Evolutionary conservation across 441 rosid species (phyloP).

Genomic region (Flueggea neowawraea): DNA sequence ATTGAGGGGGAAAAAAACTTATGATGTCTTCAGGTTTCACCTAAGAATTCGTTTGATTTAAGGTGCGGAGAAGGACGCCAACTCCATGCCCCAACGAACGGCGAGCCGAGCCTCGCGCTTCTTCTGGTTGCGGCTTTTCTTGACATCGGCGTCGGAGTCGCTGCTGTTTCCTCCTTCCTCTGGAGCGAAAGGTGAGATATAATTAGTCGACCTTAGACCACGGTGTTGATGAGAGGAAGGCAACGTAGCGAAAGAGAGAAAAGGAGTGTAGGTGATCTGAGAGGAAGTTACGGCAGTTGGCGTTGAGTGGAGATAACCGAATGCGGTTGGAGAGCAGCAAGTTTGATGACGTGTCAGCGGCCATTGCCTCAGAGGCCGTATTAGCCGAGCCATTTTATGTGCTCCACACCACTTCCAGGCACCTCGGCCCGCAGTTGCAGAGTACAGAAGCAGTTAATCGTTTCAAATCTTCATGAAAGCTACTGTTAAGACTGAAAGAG

Average conservation of each 20-base stretch:
- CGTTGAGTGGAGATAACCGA: slow-evolving; percentile 20
- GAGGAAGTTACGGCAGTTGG: slow-evolving; percentile 17
- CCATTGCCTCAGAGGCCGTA: slow-evolving; percentile 57
- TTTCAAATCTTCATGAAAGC: too few species aligned
- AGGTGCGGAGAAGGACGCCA: slow-evolving; percentile 60
- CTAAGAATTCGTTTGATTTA: slow-evolving; percentile 66
- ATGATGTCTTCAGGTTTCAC: slow-evolving; percentile 15
- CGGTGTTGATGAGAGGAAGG: slow-evolving; percentile 31
- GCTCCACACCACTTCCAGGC: too few species aligned
- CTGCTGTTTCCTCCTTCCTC: slow-evolving; percentile 29
- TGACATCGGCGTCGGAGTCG: slow-evolving; percentile 44
- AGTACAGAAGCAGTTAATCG: too few species aligned
- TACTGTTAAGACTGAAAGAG: too few species aligned
- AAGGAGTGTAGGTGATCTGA: slow-evolving; percentile 6
- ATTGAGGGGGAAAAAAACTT: too few species aligned
- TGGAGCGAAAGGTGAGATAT: slow-evolving; percentile 22
- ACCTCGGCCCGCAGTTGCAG: too few species aligned
- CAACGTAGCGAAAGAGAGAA: slow-evolving; percentile 19
- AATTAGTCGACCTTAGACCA: slow-evolving; percentile 26
- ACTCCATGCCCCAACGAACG: slow-evolving; percentile 76
- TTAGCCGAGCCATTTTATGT: slow-evolving; percentile 37
- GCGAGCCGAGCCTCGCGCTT: slow-evolving; percentile 89
- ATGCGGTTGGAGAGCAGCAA: background rate
- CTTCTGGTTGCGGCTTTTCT: slow-evolving; percentile 73
- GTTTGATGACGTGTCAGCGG: slow-evolving; percentile 29